Evolutionary conservation across 768 basidiomycete genomes (phyloP), one percentile per base, ranked within the genome.

Genomic region (Mycena galericulata): DNA sequence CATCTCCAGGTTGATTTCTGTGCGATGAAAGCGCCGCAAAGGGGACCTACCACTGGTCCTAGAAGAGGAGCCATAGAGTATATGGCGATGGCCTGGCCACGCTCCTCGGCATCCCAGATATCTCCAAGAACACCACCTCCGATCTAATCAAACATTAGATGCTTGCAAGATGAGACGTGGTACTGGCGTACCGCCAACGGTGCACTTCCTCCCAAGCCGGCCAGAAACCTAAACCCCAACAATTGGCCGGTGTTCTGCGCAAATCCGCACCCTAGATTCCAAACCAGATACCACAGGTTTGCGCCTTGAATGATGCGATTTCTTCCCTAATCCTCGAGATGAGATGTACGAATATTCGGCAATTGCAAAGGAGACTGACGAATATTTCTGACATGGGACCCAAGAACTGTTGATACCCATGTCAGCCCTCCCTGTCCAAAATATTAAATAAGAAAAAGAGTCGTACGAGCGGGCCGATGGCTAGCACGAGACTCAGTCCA

Each of bases 201-300:
- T 0, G 92, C 92, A 59, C 90, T 89, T 0, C 92, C 93, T 29
- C 92, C 93, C 2, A 94, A 64, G 2, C 92, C 92, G 1, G 91
- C 79, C 2, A 93, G 77, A 69, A 94, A 87, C 22, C 92, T 86
- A 72, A 93, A 93, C 0, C 81, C 89, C 55, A 92, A 86, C 15
- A 93, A 78, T 70, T 92, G 86, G 0, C 77, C 79, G 62, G 83
- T 82, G 56, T 81, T 90, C 60, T 84, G 84, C 0, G 91, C 88
- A 64, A 92, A 93, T 0, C 89, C 88, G 70, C 89, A 90, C 9
- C 76, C 89, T 20, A 88, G 73, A 77, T 87, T 92, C 91, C 86
- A 93, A 9, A 74, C 92, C 82, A 53, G 49, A 17, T 78, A 69
- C 72, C 67, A 45, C 51, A 56, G 14, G 53, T 34, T 60, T 24